phyloP scores from a whole-genome alignment of 768 basidiomycete genomes.

The Phaeotremella fagi region DNA sequence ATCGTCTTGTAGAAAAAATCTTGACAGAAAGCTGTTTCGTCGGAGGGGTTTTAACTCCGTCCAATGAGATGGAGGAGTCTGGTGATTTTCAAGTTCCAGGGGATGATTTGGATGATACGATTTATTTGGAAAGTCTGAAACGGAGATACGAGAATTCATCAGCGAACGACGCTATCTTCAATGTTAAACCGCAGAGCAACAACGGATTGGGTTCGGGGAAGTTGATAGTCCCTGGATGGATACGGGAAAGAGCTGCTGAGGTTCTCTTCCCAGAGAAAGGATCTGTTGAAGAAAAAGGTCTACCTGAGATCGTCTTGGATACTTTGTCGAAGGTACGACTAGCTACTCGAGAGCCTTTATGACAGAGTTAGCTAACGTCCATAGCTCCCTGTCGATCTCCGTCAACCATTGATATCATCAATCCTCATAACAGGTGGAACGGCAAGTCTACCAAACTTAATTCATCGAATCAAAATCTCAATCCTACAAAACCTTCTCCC shows the following conservation, averaged over 20 bases:
- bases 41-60: conserved; percentile 46
- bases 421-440: conserved; percentile 86
- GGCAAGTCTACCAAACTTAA: conserved; percentile 85
- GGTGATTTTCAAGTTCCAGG: conserved; percentile 1
- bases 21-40: conserved; percentile 89
- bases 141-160: conserved; percentile 15
- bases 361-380: too few relatives aligned
- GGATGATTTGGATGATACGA: conserved; percentile 3
- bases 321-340: conserved; percentile 71
- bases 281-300: conserved; percentile 63
- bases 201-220: conserved; percentile 64
- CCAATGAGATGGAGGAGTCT: conserved; percentile 1
- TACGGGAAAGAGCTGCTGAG: conserved; percentile 85
- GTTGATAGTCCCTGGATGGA: conserved; percentile 86
- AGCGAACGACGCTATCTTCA: conserved; percentile 10
- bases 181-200: neutral
- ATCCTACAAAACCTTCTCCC: conserved; percentile 60
- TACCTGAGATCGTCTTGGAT: conserved; percentile 76
- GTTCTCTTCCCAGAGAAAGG: conserved; percentile 79
- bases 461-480: conserved; percentile 76
- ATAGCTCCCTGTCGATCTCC: conserved; percentile 84
- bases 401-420: conserved; percentile 73
- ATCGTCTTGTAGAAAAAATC: conserved; percentile 78
- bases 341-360: too few relatives aligned
- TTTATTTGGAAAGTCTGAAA: conserved; percentile 2